Conservation (phyloP, 176 grass and related monocot genomes). For the Hordeum marinum region DNA sequence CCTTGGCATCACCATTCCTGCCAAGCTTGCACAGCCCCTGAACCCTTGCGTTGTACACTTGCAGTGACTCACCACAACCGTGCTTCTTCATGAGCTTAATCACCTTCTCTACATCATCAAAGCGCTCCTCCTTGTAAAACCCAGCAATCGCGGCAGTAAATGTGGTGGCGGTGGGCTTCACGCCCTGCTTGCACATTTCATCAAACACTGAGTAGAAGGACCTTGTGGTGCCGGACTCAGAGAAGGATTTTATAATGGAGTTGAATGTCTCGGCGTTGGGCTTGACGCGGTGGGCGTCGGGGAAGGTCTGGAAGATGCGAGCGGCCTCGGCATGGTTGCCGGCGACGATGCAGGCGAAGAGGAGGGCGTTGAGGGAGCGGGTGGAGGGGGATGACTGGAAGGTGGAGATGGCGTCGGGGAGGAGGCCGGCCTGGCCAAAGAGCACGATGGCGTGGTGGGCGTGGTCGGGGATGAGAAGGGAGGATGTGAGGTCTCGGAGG, state of each 20-base stretch:
- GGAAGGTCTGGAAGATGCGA: conserved; percentile 75
- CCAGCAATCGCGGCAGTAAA: conserved; percentile 61
- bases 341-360: conserved; percentile 63
- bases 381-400: conserved; percentile 58
- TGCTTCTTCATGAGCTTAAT: conserved; percentile 82
- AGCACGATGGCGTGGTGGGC: conserved; percentile 66
- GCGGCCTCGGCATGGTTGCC: conserved; percentile 52
- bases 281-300: conserved; percentile 41
- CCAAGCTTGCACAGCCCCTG: conserved; percentile 83
- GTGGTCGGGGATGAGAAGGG: conserved; percentile 40
- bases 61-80: conserved; percentile 36
- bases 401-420: conserved; percentile 67
- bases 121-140: conserved; percentile 78
- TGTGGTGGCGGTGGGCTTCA: conserved; percentile 55
- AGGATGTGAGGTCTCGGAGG: conserved; percentile 45
- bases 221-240: conserved; percentile 59
- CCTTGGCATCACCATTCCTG: conserved; percentile 45
- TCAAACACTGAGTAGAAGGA: conserved; percentile 87
- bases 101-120: conserved; percentile 69
- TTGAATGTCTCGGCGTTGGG: conserved; percentile 68
- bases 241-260: conserved; percentile 68
- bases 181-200: conserved; percentile 59
- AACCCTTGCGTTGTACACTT: conserved; percentile 64
- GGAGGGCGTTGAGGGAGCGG: conserved; percentile 75
- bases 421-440: conserved; percentile 65